Evolutionary conservation across 1,284 basidiomycete genomes (phyloP), one percentile per base, ranked within the genome.

Genomic region (Sphaerobolus stellatus): DNA sequence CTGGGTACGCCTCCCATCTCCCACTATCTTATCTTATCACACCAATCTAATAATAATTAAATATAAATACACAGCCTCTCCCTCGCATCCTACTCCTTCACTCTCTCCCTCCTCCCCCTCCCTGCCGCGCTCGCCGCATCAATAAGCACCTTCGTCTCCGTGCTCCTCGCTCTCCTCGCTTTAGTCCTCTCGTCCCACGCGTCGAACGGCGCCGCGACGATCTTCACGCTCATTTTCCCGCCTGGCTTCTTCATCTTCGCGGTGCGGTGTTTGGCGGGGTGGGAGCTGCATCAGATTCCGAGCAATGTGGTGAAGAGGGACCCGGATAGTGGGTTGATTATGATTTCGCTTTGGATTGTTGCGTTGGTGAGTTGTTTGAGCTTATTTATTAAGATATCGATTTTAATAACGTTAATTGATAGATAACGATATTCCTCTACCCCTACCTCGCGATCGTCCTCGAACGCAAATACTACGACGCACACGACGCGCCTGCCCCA

Each of bases 81-180:
- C 2, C 74, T 90, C 13, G 81, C 84, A 1, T 83, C 82, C 54
- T 88, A 84, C 81, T 82, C 86, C 1, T 79, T 90, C 62, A 84
- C 89, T 63, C 69, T 86, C 40, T 78, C 81, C 2, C 80, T 79
- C 20, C 85, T 84, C 2, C 90, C 90, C 59, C 84, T 84, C 62
- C 85, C 83, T 56, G 86, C 88, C 2, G 86, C 89, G 62, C 77
- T 90, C 7, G 85, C 86, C 0, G 88, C 87, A 0, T 81, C 89
- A 4, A 74, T 74, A 2, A 76, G 86, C 6, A 89, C 88, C 0
- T 82, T 88, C 62, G 66, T 84, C 25, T 74, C 81, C 7, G 78
- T 91, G 56, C 61, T 89, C 4, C 76, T 88, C 30, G 85, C 84
- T 5, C 82, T 92, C 50, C 62, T 90, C n/a, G 88, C 84, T 0